Evolutionary conservation across 2,329 filamentous ascomycete genomes (phyloP).

Genomic region (Truncatella angustata): DNA sequence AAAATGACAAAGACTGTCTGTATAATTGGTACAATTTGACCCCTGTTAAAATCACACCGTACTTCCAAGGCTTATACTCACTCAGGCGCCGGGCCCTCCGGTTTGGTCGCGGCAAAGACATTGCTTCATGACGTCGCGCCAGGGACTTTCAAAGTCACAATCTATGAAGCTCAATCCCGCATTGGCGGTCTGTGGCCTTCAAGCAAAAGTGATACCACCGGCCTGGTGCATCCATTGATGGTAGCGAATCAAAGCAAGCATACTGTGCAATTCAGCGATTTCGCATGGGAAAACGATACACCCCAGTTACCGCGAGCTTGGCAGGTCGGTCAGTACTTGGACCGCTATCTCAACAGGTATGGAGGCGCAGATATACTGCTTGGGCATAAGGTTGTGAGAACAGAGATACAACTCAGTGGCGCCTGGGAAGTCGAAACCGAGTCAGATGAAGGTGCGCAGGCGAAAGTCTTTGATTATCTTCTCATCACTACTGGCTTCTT

Average conservation of each 20-base stretch:
- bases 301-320: slow-evolving; percentile 73
- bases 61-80: slow-evolving; percentile 9
- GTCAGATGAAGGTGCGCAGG: slow-evolving; percentile 34
- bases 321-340: slow-evolving; percentile 72
- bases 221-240: slow-evolving; percentile 65
- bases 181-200: slow-evolving; percentile 79
- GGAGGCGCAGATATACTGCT: slow-evolving; percentile 44
- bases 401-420: slow-evolving; percentile 32
- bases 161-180: slow-evolving; percentile 65
- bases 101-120: slow-evolving; percentile 70
- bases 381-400: slow-evolving; percentile 43
- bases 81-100: slow-evolving; percentile 66
- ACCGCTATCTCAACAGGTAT: slow-evolving; percentile 61
- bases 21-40: slow-evolving; percentile 42
- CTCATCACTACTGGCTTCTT: slow-evolving; percentile 78
- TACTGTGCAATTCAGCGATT: slow-evolving; percentile 70
- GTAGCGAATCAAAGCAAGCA: slow-evolving; percentile 74
- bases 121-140: slow-evolving; percentile 59
- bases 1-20: slow-evolving; percentile 48
- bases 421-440: slow-evolving; percentile 41
- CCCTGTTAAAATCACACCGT: not conserved
- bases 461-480: slow-evolving; percentile 65
- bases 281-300: slow-evolving; percentile 62
- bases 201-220: slow-evolving; percentile 42
- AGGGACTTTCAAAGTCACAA: slow-evolving; percentile 61